Evolutionary conservation across 148 eudicot species (phyloP), one percentile per base, ranked within the genome.

Genomic region (Persicaria maculosa): DNA sequence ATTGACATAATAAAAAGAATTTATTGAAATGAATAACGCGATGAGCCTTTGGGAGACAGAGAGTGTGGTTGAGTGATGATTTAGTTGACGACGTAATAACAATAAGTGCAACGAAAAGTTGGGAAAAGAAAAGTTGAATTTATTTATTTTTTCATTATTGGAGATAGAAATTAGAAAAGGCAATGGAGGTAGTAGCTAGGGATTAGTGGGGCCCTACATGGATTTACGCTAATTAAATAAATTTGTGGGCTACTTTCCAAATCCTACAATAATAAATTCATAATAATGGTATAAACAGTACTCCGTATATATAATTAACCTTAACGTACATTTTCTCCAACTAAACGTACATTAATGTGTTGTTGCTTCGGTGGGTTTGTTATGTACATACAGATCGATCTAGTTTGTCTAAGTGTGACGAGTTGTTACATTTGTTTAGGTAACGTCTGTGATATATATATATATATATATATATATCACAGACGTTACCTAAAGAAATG

Each of bases 91-190:
- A 65, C 43, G 70, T 65, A 65, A 10, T 65, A 4, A 65, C 70
- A 59, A 59, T 59, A 59, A 59, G 67, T 59, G 67, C 67, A 59
- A 59, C 67, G 15, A 65, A 65, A 65, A 65, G 70, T 65, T 65
- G 31, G 70, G 47, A 65, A 31, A 65, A 65, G 19, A 40, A 65
- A 65, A 40, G 19, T 0, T 65, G 11, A 48, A 8, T 48, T 31
- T 12, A 4, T 40, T 36, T 36, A 40, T 11, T 52, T 40, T 65
- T 64, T 40, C 46, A 65, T 65, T 65, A 65, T 65, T 65, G 70
- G 70, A 65, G 70, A 65, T 65, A 15, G 45, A 43, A 65, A 65
- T 62, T 31, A 62, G 68, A 62, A 25, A 65, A 65, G 31, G 70
- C 8, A 65, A 43, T 6, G 70, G 70, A 65, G 70, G 47, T 65